A percentile compares a stretch with the other conserved stretches of the same genome.
Evolutionary conservation across 441 rosid species (phyloP).

Genomic region (Omphalea diandra): DNA sequence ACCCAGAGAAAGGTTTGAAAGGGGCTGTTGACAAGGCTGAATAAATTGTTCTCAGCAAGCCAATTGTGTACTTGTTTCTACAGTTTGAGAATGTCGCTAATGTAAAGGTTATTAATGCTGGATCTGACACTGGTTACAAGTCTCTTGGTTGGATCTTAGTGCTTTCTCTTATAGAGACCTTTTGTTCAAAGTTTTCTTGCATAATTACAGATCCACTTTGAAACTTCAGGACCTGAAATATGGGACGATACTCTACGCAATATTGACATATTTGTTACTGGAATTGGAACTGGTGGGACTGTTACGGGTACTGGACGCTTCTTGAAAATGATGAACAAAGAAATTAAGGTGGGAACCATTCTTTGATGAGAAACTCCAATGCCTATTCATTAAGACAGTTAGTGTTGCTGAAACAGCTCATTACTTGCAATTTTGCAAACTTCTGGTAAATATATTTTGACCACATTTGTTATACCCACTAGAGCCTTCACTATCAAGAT

Average conservation of each 20-base stretch:
- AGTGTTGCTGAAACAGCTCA: too few species aligned
- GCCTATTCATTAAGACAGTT: neutral
- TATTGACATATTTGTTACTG: constrained; percentile 78
- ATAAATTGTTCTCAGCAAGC: constrained; percentile 60
- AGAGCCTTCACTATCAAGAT: too few species aligned
- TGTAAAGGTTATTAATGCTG: constrained; percentile 45
- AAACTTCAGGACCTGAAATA: constrained; percentile 92
- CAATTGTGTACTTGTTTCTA: constrained; percentile 70
- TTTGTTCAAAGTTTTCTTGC: constrained; percentile 12
- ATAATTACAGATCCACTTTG: constrained; percentile 71
- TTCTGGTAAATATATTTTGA: too few species aligned
- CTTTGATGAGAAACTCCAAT: neutral
- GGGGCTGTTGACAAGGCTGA: constrained; percentile 91
- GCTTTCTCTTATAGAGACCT: neutral
- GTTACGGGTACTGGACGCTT: constrained; percentile 76
- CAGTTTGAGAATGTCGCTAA: constrained; percentile 80
- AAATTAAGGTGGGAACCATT: constrained; percentile 48
- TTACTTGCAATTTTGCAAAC: too few species aligned
- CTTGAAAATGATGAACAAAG: constrained; percentile 74
- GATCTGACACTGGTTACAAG: constrained; percentile 7
- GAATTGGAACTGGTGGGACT: constrained; percentile 91
- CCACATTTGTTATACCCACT: too few species aligned
- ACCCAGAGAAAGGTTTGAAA: constrained; percentile 75
- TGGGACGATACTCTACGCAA: constrained; percentile 91
- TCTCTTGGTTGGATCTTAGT: constrained; percentile 5